Base-by-base conservation (phyloP, 2,329 filamentous ascomycete genomes). In the Cephalotrichum gorgonifer region DNA sequence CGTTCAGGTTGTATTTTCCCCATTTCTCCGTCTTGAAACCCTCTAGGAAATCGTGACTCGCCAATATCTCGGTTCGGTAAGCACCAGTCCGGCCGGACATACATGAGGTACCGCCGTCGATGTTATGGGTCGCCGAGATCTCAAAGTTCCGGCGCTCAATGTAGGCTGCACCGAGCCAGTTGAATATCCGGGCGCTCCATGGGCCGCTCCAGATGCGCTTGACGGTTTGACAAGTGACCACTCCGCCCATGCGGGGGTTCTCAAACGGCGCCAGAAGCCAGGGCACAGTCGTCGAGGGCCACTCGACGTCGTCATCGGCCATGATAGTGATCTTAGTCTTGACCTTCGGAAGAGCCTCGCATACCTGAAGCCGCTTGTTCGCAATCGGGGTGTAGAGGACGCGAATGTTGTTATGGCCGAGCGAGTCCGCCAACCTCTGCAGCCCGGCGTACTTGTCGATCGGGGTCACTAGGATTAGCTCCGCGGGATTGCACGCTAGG, bases 181-280 rank as follows among this genome's bases (percentile, higher is more conserved):
- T 90, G 81, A 83, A 96, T 54, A 87, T 71, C 46, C 78, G 77
- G 39, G 79, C 78, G 25, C 72, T 71, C 60, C 80, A 69, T 38
- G 79, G 78, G 2, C 68, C 77, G 43, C 71, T 71, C 60, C 77
- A 76, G 55, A 82, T 80, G 53, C 88, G 84, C 61, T 82, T 81
- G 54, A 96, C 79, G 53, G 88, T 75, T 69, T 97, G 91, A 64
- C 88, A 95, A 48, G 91, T 95, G 33, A 90, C 89, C 49, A 96
- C 91, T 30, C 89, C 91, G 51, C 91, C 91, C 57, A 94, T 91
- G 54, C 76, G 74, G 35, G 78, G 71, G 33, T 62, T 93, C 82
- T 96, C 89, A 54, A 97, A 95, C 0, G 91, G 90, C 4, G 91
- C 91, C 53, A 97, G 72, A 51, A 97, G 85, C 90, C 90, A 96